Evolutionary conservation across 805 yeast species (phyloP).

Genomic region (Cyberlindnera suaveolens): DNA sequence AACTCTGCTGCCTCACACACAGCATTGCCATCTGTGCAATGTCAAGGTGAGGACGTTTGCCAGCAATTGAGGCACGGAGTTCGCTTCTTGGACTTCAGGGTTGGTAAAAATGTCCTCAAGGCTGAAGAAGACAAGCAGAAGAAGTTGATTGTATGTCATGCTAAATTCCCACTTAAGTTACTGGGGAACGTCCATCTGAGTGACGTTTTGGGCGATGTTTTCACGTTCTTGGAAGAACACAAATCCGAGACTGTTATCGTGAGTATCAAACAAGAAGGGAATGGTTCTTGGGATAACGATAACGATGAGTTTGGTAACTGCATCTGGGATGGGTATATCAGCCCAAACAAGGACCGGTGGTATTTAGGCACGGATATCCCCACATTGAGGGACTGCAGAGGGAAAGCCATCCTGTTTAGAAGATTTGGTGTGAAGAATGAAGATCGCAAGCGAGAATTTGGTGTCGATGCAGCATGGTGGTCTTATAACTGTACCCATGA

Average conservation of each 20-base stretch:
- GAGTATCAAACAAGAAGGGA: conserved; percentile 71
- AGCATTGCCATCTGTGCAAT: conserved; percentile 70
- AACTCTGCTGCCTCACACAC: conserved; percentile 68
- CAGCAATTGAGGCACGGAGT: conserved; percentile 68
- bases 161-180: conserved; percentile 66
- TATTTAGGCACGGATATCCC: conserved; percentile 53
- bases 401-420: conserved; percentile 60
- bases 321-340: conserved; percentile 52
- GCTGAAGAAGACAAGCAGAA: conserved; percentile 38
- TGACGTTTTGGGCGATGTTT: conserved; percentile 51
- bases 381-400: conserved; percentile 53
- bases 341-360: conserved; percentile 49
- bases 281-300: conserved; percentile 56
- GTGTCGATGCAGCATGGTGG: conserved; percentile 68
- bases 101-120: conserved; percentile 51
- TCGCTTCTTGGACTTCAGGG: conserved; percentile 66
- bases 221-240: conserved; percentile 46
- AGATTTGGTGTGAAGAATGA: conserved; percentile 60
- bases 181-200: conserved; percentile 48
- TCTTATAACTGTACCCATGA: conserved; percentile 57
- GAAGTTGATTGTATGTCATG: conserved; percentile 64
- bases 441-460: conserved; percentile 38
- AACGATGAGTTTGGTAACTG: conserved; percentile 59
- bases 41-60: conserved; percentile 56
- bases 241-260: conserved; percentile 57